Percentiles rank a stretch among this genome's conserved stretches.
phyloP scores from a whole-genome alignment of 768 basidiomycete genomes.

The Mycena amicta region DNA sequence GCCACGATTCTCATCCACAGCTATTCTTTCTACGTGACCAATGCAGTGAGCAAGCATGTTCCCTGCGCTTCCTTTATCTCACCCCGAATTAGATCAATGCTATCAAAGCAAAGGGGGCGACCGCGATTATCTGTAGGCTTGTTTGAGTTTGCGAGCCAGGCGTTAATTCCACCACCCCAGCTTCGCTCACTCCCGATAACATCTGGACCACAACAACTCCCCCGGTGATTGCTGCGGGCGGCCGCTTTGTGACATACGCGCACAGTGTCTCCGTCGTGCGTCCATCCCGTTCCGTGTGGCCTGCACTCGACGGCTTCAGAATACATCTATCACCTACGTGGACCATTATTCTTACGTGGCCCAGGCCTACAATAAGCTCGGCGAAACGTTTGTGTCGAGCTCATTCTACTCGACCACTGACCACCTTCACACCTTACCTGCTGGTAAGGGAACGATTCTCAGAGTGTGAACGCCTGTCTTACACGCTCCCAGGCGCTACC shows the following conservation, averaged over 20 bases:
- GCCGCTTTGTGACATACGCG: slow-evolving; percentile 37
- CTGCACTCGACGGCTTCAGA: neutral
- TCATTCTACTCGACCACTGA: slow-evolving; percentile 37
- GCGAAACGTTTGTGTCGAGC: slow-evolving; percentile 24
- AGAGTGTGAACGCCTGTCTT: too few species aligned
- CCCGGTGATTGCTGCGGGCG: slow-evolving; percentile 24
- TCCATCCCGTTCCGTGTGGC: too few species aligned
- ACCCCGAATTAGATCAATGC: slow-evolving; percentile 28
- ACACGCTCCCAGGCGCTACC: slow-evolving; percentile 38
- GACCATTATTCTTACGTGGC: slow-evolving; percentile 36
- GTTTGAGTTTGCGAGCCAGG: neutral
- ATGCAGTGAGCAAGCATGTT: neutral
- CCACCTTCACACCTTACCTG: slow-evolving; percentile 36
- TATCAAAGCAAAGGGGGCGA: slow-evolving; percentile 37
- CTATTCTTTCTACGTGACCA: slow-evolving; percentile 33
- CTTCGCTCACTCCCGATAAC: slow-evolving; percentile 31
- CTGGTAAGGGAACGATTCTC: too few species aligned
- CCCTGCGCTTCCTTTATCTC: neutral
- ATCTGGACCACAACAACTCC: slow-evolving; percentile 14
- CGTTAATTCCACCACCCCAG: neutral
- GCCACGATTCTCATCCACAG: slow-evolving; percentile 34
- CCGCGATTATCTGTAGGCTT: slow-evolving; percentile 34
- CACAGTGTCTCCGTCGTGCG: slow-evolving; percentile 14
- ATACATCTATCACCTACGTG: slow-evolving; percentile 31
- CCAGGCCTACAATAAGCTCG: slow-evolving; percentile 21